These are phyloP conservation scores for Pisolithus sp. DNA, from an alignment of 768 basidiomycete species.

Conservation along the genomic window DNA sequence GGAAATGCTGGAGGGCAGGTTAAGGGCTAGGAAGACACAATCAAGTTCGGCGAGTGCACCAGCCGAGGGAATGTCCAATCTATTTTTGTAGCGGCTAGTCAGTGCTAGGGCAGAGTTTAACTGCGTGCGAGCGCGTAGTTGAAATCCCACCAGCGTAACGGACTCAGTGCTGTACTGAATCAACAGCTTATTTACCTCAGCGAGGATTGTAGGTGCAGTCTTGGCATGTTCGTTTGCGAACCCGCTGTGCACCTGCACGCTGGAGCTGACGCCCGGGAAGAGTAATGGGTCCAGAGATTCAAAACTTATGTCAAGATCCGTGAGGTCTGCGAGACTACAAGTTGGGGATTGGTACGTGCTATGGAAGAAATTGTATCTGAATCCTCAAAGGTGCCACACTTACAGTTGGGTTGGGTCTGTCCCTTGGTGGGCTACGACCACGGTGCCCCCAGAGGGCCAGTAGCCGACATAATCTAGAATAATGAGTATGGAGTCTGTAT, in stretches of 20 bases:
- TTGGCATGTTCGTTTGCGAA: constrained; percentile 46
- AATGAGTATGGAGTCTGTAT: not conserved
- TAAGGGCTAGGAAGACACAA: constrained; percentile 41
- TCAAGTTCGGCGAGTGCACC: constrained; percentile 49
- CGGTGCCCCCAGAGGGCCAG: constrained; percentile 42
- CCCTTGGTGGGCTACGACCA: constrained; percentile 58
- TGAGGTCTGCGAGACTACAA: constrained; percentile 42
- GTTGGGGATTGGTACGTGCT: not conserved
- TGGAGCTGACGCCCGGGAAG: constrained; percentile 47
- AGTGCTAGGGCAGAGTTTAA: too few relatives aligned
- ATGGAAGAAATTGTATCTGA: too few relatives aligned
- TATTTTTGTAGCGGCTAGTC: not conserved
- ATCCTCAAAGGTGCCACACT: constrained; percentile 5
- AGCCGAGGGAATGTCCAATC: constrained; percentile 48
- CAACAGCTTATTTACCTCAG: constrained; percentile 38
- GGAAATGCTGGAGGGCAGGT: constrained; percentile 35
- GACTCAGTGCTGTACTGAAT: constrained; percentile 29
- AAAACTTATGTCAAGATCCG: constrained; percentile 39
- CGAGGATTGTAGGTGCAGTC: constrained; percentile 40
- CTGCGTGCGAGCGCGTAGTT: too few relatives aligned
- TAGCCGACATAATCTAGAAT: constrained; percentile 49
- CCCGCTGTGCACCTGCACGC: constrained; percentile 45
- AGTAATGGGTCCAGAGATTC: constrained; percentile 36
- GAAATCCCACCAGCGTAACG: constrained; percentile 34
- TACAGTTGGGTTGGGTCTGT: constrained; percentile 53